Evolutionary conservation across 176 grass and related monocot genomes (phyloP).

Genomic region (Pontederia paniculata): DNA sequence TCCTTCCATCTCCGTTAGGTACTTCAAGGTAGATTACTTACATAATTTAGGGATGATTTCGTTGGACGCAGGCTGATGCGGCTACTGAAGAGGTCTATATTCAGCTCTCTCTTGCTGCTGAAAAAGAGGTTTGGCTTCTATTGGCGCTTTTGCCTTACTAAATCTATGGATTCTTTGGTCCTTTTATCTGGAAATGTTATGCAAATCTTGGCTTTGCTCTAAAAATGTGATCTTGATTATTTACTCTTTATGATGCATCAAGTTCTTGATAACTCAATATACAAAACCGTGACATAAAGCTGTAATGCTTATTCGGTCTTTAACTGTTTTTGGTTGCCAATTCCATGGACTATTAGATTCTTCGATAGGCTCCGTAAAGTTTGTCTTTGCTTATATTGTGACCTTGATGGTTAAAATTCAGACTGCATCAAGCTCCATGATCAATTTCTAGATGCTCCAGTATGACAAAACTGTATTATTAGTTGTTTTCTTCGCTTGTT

Average conservation of each 20-base stretch:
- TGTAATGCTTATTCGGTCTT: too few species aligned
- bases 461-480: background rate
- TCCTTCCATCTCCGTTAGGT: background rate
- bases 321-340: too few species aligned
- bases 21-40: background rate
- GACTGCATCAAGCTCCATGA: too few species aligned
- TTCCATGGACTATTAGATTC: too few species aligned
- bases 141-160: background rate
- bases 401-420: too few species aligned
- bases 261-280: too few species aligned
- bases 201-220: background rate
- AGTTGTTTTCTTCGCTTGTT: background rate
- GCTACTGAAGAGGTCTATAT: conserved; percentile 87
- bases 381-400: too few species aligned
- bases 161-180: conserved; percentile 2
- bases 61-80: conserved; percentile 66
- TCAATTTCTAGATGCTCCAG: background rate
- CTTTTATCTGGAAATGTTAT: background rate
- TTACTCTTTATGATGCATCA: too few species aligned
- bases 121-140: conserved; percentile 48
- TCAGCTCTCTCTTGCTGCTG: conserved; percentile 60
- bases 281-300: too few species aligned
- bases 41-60: conserved; percentile 5
- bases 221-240: too few species aligned
- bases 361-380: too few species aligned